Evolutionary conservation across 176 grass and related monocot genomes (phyloP).

Genomic region (Lolium multiflorum): DNA sequence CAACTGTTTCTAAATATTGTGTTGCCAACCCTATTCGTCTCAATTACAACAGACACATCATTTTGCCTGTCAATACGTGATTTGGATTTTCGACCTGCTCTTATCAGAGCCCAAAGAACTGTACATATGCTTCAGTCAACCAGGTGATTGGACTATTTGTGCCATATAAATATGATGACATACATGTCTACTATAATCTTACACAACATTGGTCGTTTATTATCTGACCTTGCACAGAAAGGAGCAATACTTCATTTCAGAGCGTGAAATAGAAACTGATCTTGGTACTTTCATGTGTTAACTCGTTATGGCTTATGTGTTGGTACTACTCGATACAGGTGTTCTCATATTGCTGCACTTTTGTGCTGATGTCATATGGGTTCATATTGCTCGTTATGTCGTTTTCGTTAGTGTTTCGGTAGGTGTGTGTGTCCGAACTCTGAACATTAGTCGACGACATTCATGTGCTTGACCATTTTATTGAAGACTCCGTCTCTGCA

Average conservation of each 20-base stretch:
- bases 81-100: neutral
- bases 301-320: neutral
- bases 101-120: neutral
- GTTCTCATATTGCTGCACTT: no score
- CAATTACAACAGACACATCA: no score
- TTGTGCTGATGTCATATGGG: neutral
- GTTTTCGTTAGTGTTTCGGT: neutral
- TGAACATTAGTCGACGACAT: neutral
- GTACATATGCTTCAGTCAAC: neutral
- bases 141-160: no score
- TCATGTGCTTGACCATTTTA: constrained; percentile 17
- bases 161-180: neutral
- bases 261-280: neutral
- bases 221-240: neutral
- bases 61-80: neutral
- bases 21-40: neutral
- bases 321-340: neutral
- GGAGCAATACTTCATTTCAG: neutral
- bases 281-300: neutral
- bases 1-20: neutral
- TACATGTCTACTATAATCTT: neutral
- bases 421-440: neutral
- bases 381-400: constrained; percentile 20
- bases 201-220: neutral
- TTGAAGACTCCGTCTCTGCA: constrained; percentile 20